Evolutionary conservation across 169 alveolate species (phyloP), one percentile per base, ranked within the genome.

Genomic region (Babesia bigemina): DNA sequence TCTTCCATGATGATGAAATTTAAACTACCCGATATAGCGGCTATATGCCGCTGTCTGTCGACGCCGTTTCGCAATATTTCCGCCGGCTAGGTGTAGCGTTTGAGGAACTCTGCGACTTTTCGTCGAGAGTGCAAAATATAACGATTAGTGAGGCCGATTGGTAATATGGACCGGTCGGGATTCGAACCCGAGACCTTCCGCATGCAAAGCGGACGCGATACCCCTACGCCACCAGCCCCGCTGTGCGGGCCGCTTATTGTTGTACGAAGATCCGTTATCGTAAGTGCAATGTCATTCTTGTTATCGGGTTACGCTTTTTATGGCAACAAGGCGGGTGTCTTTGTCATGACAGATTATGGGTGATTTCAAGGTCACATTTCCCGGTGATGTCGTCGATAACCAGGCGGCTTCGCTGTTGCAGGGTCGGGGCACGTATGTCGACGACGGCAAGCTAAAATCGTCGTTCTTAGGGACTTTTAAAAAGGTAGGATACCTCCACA

Each of bases 221-320:
- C 76, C 76, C 76, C 76, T 81, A 47, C 88, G 75, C 88, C 88
- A 81, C 67, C 90, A 86, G 90, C 90, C 90, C 90, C 45, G 28
- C 4, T 14, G 42, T 24, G n/a, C 11, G 44, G 6, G 47, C n/a
- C 52, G n/a, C 49, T 39, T 47, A n/a, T 83, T 61, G 52, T 74
- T 13, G 58, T 62, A 75, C 57, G 9, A 63, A 0, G 12, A 53
- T 24, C 21, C 7, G 42, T 24, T 13, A 2, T 13, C 50, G 1
- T 0, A 10, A 2, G 19, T 45, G 19, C 0, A 0, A 11, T 16
- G 1, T 45, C 7, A 45, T 4, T 13, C 0, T 55, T 29, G 21
- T 13, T 45, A 45, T 10, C 50, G 50, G 50, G 50, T 16, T 45
- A 16, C 36, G 17, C 57, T 39, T 48, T 8, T 19, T 16, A 7